phyloP scores from a whole-genome alignment of 2,329 filamentous ascomycete genomes.

The Eurotiales sp. region DNA sequence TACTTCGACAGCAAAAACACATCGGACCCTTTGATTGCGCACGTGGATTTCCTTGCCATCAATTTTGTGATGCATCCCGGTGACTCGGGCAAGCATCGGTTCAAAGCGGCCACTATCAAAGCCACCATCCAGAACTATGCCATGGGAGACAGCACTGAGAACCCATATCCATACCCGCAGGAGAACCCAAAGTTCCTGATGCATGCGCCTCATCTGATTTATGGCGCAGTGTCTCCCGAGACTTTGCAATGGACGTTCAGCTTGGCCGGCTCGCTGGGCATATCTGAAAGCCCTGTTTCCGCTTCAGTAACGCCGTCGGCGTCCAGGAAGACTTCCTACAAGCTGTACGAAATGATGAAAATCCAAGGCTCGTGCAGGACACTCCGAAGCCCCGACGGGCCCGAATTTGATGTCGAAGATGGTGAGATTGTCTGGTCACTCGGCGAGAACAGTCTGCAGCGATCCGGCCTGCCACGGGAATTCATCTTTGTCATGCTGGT shows the following conservation, averaged over 20 bases:
- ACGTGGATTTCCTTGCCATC: constrained; percentile 48
- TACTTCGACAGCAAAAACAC: constrained; percentile 42
- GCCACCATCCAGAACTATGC: constrained; percentile 32
- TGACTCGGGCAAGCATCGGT: constrained; percentile 41
- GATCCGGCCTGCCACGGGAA: constrained; percentile 48
- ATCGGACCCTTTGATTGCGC: constrained; percentile 39
- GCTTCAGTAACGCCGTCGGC: constrained; percentile 42
- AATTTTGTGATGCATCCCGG: constrained; percentile 50
- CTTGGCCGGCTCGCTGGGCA: constrained; percentile 44
- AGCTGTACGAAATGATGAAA: constrained; percentile 49
- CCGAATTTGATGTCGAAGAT: constrained; percentile 39
- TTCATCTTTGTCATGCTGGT: constrained; percentile 51
- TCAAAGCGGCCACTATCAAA: constrained; percentile 46
- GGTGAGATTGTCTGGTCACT: constrained; percentile 50
- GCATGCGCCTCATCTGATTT: constrained; percentile 50
- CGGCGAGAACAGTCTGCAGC: constrained; percentile 47
- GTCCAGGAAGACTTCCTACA: constrained; percentile 39
- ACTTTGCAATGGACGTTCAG: constrained; percentile 49
- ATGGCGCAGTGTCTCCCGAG: constrained; percentile 45
- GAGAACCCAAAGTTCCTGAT: constrained; percentile 43
- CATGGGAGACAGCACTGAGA: constrained; percentile 2
- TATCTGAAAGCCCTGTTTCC: constrained; percentile 42
- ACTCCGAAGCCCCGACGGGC: constrained; percentile 31
- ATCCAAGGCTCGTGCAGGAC: constrained; percentile 48
- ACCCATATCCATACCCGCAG: constrained; percentile 15